Base-by-base conservation (phyloP, 805 yeast genomes). In the Naumovozyma castellii region DNA sequence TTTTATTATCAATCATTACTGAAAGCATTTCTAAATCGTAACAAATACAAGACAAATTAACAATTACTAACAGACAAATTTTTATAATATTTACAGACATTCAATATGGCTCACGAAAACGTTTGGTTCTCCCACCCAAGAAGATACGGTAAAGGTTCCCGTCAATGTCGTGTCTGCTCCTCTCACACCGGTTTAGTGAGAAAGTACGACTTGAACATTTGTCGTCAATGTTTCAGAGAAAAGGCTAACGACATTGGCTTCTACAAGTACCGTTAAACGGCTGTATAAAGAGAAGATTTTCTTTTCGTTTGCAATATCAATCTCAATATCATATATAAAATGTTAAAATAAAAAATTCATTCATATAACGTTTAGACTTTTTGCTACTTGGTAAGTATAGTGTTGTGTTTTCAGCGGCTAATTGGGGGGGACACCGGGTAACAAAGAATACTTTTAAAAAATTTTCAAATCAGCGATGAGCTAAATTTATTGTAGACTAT, bases 41-140 rank as follows among this genome's bases (percentile, higher is more conserved):
- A n/a, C n/a, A n/a, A n/a, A n/a, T n/a, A n/a, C n/a, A n/a, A 22
- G 28, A 22, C 8, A 8, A 22, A 22, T 22, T 22, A 22, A 8
- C 8, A 22, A 22, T 8, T 22, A 12, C 28, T 22, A 8, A 22
- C 28, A 22, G 12, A n/a, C n/a, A n/a, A n/a, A n/a, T n/a, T n/a
- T n/a, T n/a, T n/a, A n/a, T n/a, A n/a, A n/a, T n/a, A n/a, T n/a
- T n/a, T n/a, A 29, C 5, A 29, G 15, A 46, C 35, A 42, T 73
- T 10, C 78, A 84, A 75, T 49, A 88, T 88, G 97, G 96, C 97
- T 82, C 97, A 88, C 96, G 96, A 86, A 81, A 82, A 86, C 87
- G 94, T 88, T 81, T 90, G 98, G 98, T 90, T 74, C 81, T 88
- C 97, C 72, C 98, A 92, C 95, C 98, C 98, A 81, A 86, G 97